Evolutionary conservation across 2,329 filamentous ascomycete genomes (phyloP), one percentile per base, ranked within the genome.

Genomic region (Rosellinia necatrix): DNA sequence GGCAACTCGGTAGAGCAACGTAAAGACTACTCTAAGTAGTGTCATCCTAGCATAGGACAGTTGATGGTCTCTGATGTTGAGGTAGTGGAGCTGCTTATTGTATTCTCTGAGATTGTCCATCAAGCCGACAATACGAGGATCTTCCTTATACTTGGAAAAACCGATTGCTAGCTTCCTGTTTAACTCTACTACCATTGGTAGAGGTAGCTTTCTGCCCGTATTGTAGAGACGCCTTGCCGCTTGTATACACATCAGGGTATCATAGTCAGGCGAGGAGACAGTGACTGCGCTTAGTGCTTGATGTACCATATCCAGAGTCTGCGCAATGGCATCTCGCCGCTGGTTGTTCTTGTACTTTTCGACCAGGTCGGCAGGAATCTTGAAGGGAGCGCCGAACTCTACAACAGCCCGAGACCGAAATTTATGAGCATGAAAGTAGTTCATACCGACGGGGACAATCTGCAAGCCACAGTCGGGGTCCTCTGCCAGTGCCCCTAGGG

Each of bases 401-500:
- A 97, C 87, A 4, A 99, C 93, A 30, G 93, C 94, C 70, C 94
- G 85, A 61, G 93, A 97, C 41, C 93, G 89, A 75, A 99, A 99
- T 73, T 97, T 99, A 81, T 99, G 93, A 0, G 93, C 90, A 74
- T 97, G 93, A 76, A 99, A 99, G 75, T 99, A 99, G 75, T 99
- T 99, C 93, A 99, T 97, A 66, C 93, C 93, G 48, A 94, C 92
- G 3, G 94, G 94, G 21, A 99, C 91, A 66, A 99, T 97, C 74
- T 92, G 96, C 59, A 99, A 79, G 25, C 90, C 91, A 69, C 91
- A 96, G 62, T 93, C 82, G 2, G 92, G 92, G 59, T 92, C 86
- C 53, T 91, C 87, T 4, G 90, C 91, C 48, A 97, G 79, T 1
- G 94, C 89, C 34, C 93, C 93, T 30, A 99, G 82, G 10, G 93